phyloP scores from a whole-genome alignment of 2,329 filamentous ascomycete genomes.

The Mycosphaerella arachidis region DNA sequence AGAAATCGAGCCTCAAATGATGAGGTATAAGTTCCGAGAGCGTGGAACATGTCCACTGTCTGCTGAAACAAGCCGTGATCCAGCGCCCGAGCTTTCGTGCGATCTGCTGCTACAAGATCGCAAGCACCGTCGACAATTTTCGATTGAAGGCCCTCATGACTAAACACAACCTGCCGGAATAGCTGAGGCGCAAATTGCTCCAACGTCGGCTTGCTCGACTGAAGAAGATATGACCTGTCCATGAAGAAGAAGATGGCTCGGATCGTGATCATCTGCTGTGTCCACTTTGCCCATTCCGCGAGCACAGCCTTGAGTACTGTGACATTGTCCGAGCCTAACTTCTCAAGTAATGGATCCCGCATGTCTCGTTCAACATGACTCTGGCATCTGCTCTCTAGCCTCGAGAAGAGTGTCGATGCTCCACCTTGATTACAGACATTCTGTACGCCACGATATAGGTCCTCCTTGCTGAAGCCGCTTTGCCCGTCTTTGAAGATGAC shows the following conservation, averaged over 20 bases:
- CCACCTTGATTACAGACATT: conserved; percentile 79
- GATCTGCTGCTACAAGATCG: conserved; percentile 68
- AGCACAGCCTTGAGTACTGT: conserved; percentile 60
- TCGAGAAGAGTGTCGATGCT: conserved; percentile 62
- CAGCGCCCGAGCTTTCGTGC: conserved; percentile 49
- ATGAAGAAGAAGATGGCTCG: conserved; percentile 91
- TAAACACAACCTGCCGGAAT: conserved; percentile 63
- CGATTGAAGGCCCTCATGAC: conserved; percentile 47
- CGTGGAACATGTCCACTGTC: conserved; percentile 75
- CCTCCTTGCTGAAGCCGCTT: conserved; percentile 67
- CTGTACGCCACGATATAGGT: conserved; percentile 85
- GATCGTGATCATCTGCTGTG: conserved; percentile 70
- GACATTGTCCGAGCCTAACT: conserved; percentile 54
- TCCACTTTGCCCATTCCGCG: conserved; percentile 72
- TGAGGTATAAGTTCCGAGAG: conserved; percentile 74
- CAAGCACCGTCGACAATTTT: conserved; percentile 67
- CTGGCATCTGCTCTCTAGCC: conserved; percentile 63
- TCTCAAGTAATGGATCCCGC: conserved; percentile 54
- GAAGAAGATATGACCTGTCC: conserved; percentile 81
- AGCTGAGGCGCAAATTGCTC: conserved; percentile 74
- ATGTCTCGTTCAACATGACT: conserved; percentile 56
- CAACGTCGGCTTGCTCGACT: conserved; percentile 67
- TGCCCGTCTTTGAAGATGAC: conserved; percentile 65
- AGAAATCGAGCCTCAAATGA: conserved; percentile 76
- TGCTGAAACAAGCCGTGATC: conserved; percentile 66